A percentile compares a stretch with the other conserved stretches of the same genome.
Conservation (phyloP, 2,329 filamentous ascomycete genomes). For the Phaeosphaeriaceae sp. region DNA sequence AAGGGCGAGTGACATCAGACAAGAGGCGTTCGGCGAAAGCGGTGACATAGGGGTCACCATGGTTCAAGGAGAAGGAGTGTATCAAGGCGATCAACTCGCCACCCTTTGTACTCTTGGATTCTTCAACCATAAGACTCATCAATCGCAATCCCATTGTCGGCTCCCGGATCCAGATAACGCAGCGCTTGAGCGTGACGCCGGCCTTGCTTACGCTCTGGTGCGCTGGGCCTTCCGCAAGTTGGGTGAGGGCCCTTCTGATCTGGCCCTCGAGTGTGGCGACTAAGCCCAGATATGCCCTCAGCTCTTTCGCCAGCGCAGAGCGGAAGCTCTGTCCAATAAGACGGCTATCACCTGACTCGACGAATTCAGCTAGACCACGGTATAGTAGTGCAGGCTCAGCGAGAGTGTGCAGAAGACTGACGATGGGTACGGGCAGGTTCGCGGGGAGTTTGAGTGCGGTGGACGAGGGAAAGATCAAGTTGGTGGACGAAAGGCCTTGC, state of each 20-base stretch:
- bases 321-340: constrained; percentile 91
- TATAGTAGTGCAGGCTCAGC: constrained; percentile 96
- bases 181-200: constrained; percentile 92
- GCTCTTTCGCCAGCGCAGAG: constrained; percentile 81
- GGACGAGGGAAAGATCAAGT: constrained; percentile 75
- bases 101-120: constrained; percentile 81
- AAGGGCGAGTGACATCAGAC: constrained; percentile 85
- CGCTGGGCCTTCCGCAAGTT: constrained; percentile 71
- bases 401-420: constrained; percentile 85
- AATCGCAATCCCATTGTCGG: constrained; percentile 93
- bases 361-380: constrained; percentile 77
- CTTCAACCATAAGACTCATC: constrained; percentile 93
- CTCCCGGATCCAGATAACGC: constrained; percentile 96
- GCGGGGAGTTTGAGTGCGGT: constrained; percentile 76
- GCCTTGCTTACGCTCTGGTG: constrained; percentile 78
- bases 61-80: constrained; percentile 88
- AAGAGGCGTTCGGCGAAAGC: constrained; percentile 91
- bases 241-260: constrained; percentile 79
- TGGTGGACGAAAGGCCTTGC: constrained; percentile 87
- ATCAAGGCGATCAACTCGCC: constrained; percentile 93
- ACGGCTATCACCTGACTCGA: constrained; percentile 79
- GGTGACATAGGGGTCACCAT: constrained; percentile 93
- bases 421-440: constrained; percentile 79
- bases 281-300: constrained; percentile 86
- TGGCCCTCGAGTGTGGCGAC: constrained; percentile 93